Conservation (phyloP, 345 rosid species). For the Eucalyptus guilfoylei region DNA sequence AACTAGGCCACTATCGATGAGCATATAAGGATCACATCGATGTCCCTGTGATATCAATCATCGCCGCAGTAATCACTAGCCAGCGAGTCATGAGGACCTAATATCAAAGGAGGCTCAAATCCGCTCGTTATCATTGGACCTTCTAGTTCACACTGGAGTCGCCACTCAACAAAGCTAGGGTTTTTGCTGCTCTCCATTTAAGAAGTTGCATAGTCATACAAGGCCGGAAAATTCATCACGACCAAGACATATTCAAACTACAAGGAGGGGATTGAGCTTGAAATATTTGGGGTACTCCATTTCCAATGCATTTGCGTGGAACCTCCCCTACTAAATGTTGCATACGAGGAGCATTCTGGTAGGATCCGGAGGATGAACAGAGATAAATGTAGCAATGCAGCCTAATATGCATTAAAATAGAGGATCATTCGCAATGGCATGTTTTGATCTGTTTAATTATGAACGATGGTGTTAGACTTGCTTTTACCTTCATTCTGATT, state of each 20-base stretch:
- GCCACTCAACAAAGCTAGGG: not conserved
- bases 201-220: not conserved
- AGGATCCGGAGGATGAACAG: not conserved
- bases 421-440: not conserved
- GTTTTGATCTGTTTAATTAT: not conserved
- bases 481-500: not conserved
- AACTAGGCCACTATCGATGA: not conserved
- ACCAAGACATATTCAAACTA: not conserved
- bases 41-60: not conserved
- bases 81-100: not conserved
- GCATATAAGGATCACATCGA: not conserved
- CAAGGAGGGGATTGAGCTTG: not conserved
- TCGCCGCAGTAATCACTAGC: not conserved
- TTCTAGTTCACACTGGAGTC: not conserved
- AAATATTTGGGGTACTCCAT: not conserved
- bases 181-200: not conserved
- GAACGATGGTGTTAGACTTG: not conserved
- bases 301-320: not conserved
- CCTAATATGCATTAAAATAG: not conserved
- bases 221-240: not conserved
- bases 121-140: not conserved
- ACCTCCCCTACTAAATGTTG: not conserved
- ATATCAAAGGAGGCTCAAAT: not conserved
- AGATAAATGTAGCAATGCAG: not conserved
- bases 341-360: not conserved